Evolutionary conservation across 2,329 filamentous ascomycete genomes (phyloP), one percentile per base, ranked within the genome.

Genomic region (Leptodontidium sp.): DNA sequence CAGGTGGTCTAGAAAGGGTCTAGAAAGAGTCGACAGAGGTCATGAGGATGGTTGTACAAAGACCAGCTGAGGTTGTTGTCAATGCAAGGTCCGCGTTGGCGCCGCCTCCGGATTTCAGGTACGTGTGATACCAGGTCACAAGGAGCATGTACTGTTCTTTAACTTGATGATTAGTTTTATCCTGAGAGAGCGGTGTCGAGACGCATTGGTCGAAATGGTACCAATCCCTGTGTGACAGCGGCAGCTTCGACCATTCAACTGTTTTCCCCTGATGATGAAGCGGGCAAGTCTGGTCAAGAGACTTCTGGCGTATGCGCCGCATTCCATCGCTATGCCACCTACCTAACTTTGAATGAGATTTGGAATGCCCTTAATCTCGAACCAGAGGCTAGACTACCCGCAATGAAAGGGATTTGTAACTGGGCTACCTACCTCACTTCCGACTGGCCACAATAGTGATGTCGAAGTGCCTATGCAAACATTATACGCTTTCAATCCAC

Each of bases 11-110:
- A n/a, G 55, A 62, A 62, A 40, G 40, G 17, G 17, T 50, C 59
- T 50, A 17, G 24, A 50, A 62, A 24, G 14, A 61, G 21, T 12
- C 14, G 32, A 29, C 14, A 29, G 21, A 47, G 58, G 58, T 61
- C 43, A 61, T 45, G 40, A 47, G 58, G 40, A 32, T 47, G 21
- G 21, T 49, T 61, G 58, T 12, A 47, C 58, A 47, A 61, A 47
- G 58, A 61, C 38, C 58, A 47, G 26, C 21, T 47, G 58, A 32
- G 29, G 14, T 49, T 24, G 24, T 12, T 47, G 59, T 35, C 40
- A 35, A 47, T 62, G 59, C 59, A 62, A 62, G 43, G 43, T 21
- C 43, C 43, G 26, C 7, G 45, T 62, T 35, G 59, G 15, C 26
- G 59, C 59, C 35, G 40, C n/a, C 12, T 26, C 35, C 32, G 55